These are phyloP conservation scores for Erythrophleum ivorense DNA, from an alignment of 331 rosid species.

Conservation along the genomic window DNA sequence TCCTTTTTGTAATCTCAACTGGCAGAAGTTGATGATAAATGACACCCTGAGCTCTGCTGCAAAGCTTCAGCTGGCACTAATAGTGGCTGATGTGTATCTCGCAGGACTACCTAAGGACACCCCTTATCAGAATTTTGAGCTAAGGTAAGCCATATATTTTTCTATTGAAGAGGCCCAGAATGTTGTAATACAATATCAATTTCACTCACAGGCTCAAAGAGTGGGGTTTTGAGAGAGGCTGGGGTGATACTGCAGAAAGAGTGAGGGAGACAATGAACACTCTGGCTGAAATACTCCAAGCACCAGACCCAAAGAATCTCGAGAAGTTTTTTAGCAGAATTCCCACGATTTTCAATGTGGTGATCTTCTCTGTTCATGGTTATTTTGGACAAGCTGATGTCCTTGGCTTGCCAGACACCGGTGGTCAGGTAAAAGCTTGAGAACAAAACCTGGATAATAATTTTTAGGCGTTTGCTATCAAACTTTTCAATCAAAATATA, in stretches of 20 bases:
- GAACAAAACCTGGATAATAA: not conserved
- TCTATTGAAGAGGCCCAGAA: not conserved
- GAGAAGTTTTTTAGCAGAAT: conserved; percentile 70
- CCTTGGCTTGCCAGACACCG: conserved; percentile 95
- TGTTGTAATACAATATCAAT: conserved; percentile 13
- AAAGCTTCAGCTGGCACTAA: conserved; percentile 72
- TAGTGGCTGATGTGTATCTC: conserved; percentile 72
- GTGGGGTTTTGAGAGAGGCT: conserved; percentile 96
- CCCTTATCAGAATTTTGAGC: conserved; percentile 64
- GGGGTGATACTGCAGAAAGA: conserved; percentile 89
- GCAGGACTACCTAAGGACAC: conserved; percentile 61
- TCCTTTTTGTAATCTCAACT: conserved; percentile 29
- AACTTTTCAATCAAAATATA: not conserved
- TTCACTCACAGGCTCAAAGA: conserved; percentile 64
- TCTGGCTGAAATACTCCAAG: conserved; percentile 83
- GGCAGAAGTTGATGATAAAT: conserved; percentile 75
- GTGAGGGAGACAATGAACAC: conserved; percentile 70
- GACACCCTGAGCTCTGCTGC: conserved; percentile 62
- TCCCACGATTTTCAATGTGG: conserved; percentile 83
- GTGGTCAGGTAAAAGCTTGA: conserved; percentile 76
- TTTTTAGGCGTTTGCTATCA: not conserved
- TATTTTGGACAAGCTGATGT: conserved; percentile 97
- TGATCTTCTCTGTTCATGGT: conserved; percentile 88
- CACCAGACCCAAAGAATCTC: conserved; percentile 74
- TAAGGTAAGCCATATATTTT: conserved; percentile 46